Evolutionary conservation across 352 stramenopile genomes (phyloP), one percentile per base, ranked within the genome.

Genomic region (Phytophthora podocarpi): DNA sequence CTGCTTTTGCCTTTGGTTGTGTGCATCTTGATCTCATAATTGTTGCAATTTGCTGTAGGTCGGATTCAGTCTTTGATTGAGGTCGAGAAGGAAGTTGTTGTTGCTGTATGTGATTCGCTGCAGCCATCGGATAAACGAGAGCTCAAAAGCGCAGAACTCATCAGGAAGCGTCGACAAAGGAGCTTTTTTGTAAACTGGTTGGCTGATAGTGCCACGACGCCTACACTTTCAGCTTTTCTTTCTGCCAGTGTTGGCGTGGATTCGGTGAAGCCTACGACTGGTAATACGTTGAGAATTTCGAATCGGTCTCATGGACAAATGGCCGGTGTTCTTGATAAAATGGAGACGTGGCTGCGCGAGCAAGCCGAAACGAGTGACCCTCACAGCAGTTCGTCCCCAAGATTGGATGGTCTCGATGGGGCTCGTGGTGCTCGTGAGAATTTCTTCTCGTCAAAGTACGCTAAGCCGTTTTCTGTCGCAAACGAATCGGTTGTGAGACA

Each of bases 401-500:
- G 35, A 47, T 24, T 54, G 3, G 12, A 41, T 18, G 31, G 31
- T 15, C n/a, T 31, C 1, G 28, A 39, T 45, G 28, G 18, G 5
- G 27, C 23, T 55, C 20, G 18, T 36, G 27, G 27, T 16, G 16
- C 16, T n/a, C 24, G 21, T 59, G 32, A 43, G 1, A 16, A 40
- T 7, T 36, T 31, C 12, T 59, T 59, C 9, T 51, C 46, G 4
- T 47, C 48, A 34, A 65, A 43, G 26, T 65, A 68, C 18, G 34
- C 46, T 8, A 70, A 61, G 6, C 66, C 72, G 3, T 84, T 81
- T 56, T 79, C 54, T 16, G 23, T 82, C 4, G 28, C 37, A 35
- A 51, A 72, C 8, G 72, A 85, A 45, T 85, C 72, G 0, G 63
- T 85, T 30, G 49, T 75, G 24, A 71, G 49, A 8, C 80, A 89